Evolutionary conservation across 345 rosid species (phyloP).

Genomic region (Populus simonii): DNA sequence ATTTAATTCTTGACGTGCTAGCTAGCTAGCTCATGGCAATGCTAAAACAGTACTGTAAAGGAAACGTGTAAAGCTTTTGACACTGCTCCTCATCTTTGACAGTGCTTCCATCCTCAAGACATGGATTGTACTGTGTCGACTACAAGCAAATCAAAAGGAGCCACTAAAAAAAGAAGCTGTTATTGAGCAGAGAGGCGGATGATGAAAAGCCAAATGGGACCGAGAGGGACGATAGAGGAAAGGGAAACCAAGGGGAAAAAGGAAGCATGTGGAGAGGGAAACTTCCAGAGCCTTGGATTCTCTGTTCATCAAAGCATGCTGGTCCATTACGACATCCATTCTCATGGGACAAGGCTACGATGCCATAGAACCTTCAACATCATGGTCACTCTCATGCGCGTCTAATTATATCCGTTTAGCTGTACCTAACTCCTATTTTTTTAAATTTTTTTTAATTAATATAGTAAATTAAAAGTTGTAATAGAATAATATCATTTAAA

Average conservation of each 20-base stretch:
- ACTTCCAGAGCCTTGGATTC: conserved; percentile 19
- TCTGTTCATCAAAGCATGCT: background rate
- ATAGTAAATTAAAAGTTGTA: no score
- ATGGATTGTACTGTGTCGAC: background rate
- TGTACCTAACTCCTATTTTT: background rate
- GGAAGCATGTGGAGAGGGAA: conserved; percentile 7
- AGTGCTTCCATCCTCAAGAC: no score
- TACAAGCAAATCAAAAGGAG: conserved; percentile 6
- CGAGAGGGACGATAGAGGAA: background rate
- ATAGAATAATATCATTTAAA: no score
- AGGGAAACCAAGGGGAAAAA: background rate
- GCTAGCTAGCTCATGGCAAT: no score
- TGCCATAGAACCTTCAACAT: background rate
- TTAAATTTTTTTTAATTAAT: background rate
- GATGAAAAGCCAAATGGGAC: background rate
- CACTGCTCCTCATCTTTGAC: no score
- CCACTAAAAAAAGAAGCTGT: background rate
- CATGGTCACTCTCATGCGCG: conserved; percentile 8
- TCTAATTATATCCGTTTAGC: conserved; percentile 12
- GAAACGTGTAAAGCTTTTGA: no score
- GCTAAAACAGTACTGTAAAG: background rate
- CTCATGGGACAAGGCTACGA: background rate
- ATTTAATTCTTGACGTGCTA: no score
- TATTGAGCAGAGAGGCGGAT: background rate
- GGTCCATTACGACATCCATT: background rate